Evolutionary conservation across 495 filamentous ascomycete species (phyloP), one percentile per base, ranked within the genome.

Genomic region (Evernia prunastri): DNA sequence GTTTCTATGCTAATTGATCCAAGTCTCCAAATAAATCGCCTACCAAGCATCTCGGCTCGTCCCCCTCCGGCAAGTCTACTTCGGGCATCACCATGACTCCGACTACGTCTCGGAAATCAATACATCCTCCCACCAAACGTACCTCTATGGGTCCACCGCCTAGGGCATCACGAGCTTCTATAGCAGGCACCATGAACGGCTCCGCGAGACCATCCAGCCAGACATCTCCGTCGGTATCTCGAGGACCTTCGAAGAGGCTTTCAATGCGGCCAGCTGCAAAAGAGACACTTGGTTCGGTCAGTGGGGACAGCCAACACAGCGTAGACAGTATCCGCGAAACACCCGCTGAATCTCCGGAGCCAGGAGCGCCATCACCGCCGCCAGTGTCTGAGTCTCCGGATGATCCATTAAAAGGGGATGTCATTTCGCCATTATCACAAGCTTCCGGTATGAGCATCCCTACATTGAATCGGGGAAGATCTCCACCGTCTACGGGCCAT

Each of bases 1-100:
- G 60, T 33, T 43, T 17, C n/a, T 37, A 7, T 45, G 54, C 17
- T 64, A 45, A 63, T 37, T 59, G 61, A 43, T 63, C 43, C 42
- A 67, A 91, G 87, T 90, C 89, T 36, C 89, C 90, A 8, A 86
- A 83, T 0, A 91, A 89, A 70, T 90, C 88, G 7, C 89, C 90
- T 11, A 91, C 89, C 13, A 93, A 95, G 71, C 88, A 90, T 65
- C 74, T 90, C 13, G 77, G 67, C 12, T 82, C 82, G 39, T 78
- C 82, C 3, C 70, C 79, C 4, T 86, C 86, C 37, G 77, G 80
- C 25, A 73, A 79, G 5, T 77, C 80, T 31, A 87, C 17, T 20
- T 9, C 87, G 9, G 81, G 77, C 56, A 74, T 87, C 62, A 88
- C 84, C 43, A 80, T 79, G 42, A 82, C 87, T 2, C 84, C 86